Conservation (phyloP, 1,139 yeast species). For the Pichia sp. region DNA sequence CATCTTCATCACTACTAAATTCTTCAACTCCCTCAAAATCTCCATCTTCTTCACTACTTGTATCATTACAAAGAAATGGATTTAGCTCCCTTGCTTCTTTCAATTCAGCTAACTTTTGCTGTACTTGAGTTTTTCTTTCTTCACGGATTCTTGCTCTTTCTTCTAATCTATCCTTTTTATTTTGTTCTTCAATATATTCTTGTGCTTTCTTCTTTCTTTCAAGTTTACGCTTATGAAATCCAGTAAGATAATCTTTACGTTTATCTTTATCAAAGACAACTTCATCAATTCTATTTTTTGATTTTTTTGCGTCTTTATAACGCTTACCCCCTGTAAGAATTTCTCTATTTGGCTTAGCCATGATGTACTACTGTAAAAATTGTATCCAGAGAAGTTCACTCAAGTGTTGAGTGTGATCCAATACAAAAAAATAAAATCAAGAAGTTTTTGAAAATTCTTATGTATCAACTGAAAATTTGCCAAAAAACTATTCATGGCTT, state of each 20-base stretch:
- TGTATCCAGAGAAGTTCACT: too few relatives aligned
- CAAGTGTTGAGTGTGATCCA: too few relatives aligned
- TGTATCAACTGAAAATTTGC: too few relatives aligned
- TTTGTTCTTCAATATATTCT: slow-evolving; percentile 68
- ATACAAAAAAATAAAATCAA: too few relatives aligned
- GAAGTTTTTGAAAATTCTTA: too few relatives aligned
- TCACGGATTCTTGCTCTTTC: slow-evolving; percentile 66
- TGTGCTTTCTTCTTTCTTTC: slow-evolving; percentile 84
- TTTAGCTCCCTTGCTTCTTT: slow-evolving; percentile 23
- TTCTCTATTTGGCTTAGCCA: slow-evolving; percentile 54
- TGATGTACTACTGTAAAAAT: not conserved
- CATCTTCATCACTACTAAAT: slow-evolving; percentile 17
- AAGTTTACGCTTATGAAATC: slow-evolving; percentile 89
- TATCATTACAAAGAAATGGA: slow-evolving; percentile 19
- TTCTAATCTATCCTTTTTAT: slow-evolving; percentile 62
- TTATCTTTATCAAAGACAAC: slow-evolving; percentile 73
- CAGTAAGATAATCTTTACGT: slow-evolving; percentile 78
- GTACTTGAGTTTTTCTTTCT: slow-evolving; percentile 61
- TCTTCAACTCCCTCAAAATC: slow-evolving; percentile 19
- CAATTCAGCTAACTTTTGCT: slow-evolving; percentile 40
- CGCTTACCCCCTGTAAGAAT: slow-evolving; percentile 82
- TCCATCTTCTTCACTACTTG: slow-evolving; percentile 16
- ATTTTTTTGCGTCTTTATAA: slow-evolving; percentile 61
- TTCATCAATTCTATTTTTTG: slow-evolving; percentile 66
- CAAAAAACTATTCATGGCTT: too few relatives aligned